Evolutionary conservation across 495 filamentous ascomycete species (phyloP).

Genomic region (Cercophora newfieldiana): DNA sequence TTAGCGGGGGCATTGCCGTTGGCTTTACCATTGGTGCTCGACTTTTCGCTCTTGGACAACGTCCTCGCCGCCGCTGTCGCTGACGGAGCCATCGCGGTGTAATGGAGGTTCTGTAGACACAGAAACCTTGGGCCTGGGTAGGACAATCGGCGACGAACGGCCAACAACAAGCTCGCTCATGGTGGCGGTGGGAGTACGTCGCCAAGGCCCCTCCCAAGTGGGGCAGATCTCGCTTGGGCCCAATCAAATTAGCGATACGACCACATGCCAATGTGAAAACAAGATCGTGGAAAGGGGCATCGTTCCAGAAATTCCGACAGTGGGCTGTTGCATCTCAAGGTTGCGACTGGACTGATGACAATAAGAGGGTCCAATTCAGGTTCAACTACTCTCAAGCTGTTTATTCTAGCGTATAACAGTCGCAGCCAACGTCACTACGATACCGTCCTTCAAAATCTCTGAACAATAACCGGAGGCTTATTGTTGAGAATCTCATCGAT

Average conservation of each 20-base stretch:
- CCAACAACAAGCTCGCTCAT: neutral
- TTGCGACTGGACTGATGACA: neutral
- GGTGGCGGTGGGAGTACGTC: slow-evolving; percentile 4
- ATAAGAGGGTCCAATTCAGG: no score
- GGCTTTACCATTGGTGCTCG: slow-evolving; percentile 23
- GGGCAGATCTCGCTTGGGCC: neutral
- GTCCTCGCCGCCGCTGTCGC: slow-evolving; percentile 16
- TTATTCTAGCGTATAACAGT: no score
- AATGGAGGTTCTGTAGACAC: neutral
- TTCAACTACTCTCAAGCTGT: neutral
- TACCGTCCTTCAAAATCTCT: slow-evolving; percentile 28
- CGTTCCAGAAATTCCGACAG: slow-evolving; percentile 21
- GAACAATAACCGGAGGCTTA: slow-evolving; percentile 53
- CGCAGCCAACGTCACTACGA: no score
- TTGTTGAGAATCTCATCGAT: slow-evolving; percentile 68
- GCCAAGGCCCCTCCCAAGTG: neutral
- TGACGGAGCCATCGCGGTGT: slow-evolving; percentile 25
- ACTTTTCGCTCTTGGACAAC: slow-evolving; percentile 18
- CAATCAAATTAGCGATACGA: slow-evolving; percentile 13
- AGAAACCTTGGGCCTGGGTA: neutral
- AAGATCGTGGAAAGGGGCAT: slow-evolving; percentile 12
- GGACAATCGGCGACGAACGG: neutral
- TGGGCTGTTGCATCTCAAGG: slow-evolving; percentile 17
- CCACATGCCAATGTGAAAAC: neutral
- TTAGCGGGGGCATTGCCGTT: slow-evolving; percentile 8